phyloP scores from a whole-genome alignment of 805 yeast species.

The Candida khao-thaluensis region DNA sequence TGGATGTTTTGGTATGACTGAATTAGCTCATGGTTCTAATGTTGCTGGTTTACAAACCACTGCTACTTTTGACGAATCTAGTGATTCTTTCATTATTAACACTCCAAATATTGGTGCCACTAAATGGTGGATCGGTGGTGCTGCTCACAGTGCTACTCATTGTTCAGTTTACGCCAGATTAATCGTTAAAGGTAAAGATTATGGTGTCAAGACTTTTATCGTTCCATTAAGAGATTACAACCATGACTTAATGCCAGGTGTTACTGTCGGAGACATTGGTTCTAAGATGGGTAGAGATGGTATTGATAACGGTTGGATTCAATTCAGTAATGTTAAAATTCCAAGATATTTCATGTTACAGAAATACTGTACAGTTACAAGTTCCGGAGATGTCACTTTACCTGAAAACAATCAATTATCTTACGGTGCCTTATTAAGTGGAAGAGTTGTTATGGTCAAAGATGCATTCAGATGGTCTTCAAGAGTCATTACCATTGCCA shows the following conservation, averaged over 20 bases:
- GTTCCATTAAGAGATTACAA: conserved; percentile 46
- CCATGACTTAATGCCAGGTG: conserved; percentile 45
- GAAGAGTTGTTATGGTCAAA: conserved; percentile 45
- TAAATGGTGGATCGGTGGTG: conserved; percentile 53
- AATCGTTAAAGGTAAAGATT: conserved; percentile 43
- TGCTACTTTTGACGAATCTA: conserved; percentile 43
- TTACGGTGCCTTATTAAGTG: conserved; percentile 43
- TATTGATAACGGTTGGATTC: conserved; percentile 50
- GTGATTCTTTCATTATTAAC: conserved; percentile 42
- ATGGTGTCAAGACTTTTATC: conserved; percentile 47
- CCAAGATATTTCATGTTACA: conserved; percentile 49
- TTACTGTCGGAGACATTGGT: conserved; percentile 46
- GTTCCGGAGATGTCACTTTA: conserved; percentile 37
- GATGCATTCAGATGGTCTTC: conserved; percentile 45
- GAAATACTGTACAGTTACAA: conserved; percentile 41
- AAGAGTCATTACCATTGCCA: conserved; percentile 42
- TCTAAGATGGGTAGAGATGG: conserved; percentile 51
- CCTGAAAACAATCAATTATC: conserved; percentile 47
- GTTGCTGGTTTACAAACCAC: conserved; percentile 58
- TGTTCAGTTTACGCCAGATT: conserved; percentile 43
- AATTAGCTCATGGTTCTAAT: conserved; percentile 63
- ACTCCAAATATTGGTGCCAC: conserved; percentile 50
- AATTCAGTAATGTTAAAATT: conserved; percentile 42
- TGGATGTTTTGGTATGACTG: conserved; percentile 67
- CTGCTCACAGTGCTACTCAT: conserved; percentile 49